phyloP scores from a whole-genome alignment of 257 asterid species.

The Rehmannia glutinosa region DNA sequence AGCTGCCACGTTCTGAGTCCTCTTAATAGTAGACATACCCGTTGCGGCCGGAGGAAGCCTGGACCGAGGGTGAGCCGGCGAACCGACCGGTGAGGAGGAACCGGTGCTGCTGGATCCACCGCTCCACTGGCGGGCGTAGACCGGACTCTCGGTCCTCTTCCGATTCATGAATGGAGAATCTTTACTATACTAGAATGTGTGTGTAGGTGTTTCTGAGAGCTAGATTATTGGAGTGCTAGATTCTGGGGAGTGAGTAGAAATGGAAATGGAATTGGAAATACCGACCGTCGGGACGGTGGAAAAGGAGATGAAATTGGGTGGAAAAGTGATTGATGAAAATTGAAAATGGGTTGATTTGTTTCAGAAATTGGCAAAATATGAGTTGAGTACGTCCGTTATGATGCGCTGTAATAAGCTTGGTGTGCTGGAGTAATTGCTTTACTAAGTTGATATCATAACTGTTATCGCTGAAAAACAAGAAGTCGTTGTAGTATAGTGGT shows the following conservation, averaged over 20 bases:
- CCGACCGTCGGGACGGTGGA: slow-evolving; percentile 22
- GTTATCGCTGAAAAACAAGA: no score
- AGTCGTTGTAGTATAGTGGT: slow-evolving; percentile 83
- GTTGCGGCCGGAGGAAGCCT: slow-evolving; percentile 62
- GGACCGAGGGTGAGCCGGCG: slow-evolving; percentile 94
- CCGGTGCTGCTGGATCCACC: slow-evolving; percentile 97
- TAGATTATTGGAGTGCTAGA: slow-evolving; percentile 33
- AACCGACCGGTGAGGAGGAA: slow-evolving; percentile 82
- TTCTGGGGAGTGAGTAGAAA: not conserved
- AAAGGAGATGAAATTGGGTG: slow-evolving; percentile 15
- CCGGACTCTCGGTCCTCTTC: slow-evolving; percentile 83
- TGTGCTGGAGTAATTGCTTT: no score
- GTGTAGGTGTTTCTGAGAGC: slow-evolving; percentile 6
- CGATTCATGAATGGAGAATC: slow-evolving; percentile 60
- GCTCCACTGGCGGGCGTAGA: slow-evolving; percentile 92
- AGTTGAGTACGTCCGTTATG: not conserved
- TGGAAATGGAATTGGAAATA: slow-evolving; percentile 17
- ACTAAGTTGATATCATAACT: no score
- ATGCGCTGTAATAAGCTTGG: no score
- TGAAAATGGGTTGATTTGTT: not conserved
- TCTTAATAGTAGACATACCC: slow-evolving; percentile 82
- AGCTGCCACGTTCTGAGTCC: slow-evolving; percentile 96
- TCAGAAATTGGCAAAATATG: no score
- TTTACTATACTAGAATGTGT: not conserved
- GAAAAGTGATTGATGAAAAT: not conserved